Base-by-base conservation (phyloP, 2,329 filamentous ascomycete species). In the Fulvia fulva region DNA sequence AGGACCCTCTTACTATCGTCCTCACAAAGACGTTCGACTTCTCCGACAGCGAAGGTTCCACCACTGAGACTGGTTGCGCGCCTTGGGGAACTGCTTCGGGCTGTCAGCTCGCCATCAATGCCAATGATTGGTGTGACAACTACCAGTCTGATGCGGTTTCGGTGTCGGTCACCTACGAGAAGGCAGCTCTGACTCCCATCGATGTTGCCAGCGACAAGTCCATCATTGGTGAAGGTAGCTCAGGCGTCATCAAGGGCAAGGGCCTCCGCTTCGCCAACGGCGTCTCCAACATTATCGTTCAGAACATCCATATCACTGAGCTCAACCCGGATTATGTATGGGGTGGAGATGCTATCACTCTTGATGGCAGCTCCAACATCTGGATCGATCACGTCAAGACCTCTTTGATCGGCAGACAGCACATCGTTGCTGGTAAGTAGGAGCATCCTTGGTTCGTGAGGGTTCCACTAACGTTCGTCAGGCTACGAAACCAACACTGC, bases 391-490 rank as follows among this genome's bases (percentile, higher is more conserved):
- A 70, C 26, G 65, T 71, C 19, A 70, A 62, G 26, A 82, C 81
- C 51, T 82, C 81, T 53, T 77, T 81, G 46, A 81, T 85, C 63
- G 82, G 81, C 54, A 82, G 83, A 46, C 83, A 86, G 71, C 80
- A 84, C 75, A 80, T 85, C 51, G 83, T 86, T 51, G 77, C 83
- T n/a, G 37, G 37, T 41, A 19, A 41, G 37, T 41, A 8, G 14
- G 19, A 7, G 14, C 37, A 19, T 19, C 5, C 16, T 4, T n/a
- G 19, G 2, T 3, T 41, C 14, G n/a, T n/a, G n/a, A n/a, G n/a
- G n/a, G n/a, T n/a, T n/a, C n/a, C n/a, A n/a, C n/a, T 7, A 41
- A 16, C 37, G 19, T n/a, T n/a, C 37, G 14, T n/a, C n/a, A 51
- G 83, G 84, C 59, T 80, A 77, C 68, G 67, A 70, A 2, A 78